These are phyloP conservation scores for Oenanthe sinensis DNA, from an alignment of 129 eudicot genomes.

Conservation along the genomic window DNA sequence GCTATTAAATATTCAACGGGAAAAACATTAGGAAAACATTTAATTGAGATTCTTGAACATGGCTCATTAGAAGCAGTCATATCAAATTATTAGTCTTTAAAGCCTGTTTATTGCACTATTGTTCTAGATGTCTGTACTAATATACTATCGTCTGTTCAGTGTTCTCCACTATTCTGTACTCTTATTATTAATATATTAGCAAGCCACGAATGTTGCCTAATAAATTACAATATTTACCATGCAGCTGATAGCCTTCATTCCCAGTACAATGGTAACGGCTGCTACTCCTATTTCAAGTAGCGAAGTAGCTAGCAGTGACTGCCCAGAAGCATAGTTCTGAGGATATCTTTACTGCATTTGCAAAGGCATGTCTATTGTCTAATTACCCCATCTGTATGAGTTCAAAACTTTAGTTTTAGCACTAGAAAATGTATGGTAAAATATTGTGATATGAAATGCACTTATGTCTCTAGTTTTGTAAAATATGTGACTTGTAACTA, in stretches of 20 bases:
- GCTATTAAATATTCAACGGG: no score
- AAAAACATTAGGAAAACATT: no score
- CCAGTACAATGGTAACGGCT: slow-evolving; percentile 16
- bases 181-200: not conserved
- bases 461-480: not conserved
- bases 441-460: not conserved
- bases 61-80: no score
- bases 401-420: not conserved
- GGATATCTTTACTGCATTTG: not conserved
- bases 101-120: no score
- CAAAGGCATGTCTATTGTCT: not conserved
- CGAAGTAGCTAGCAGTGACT: not conserved
- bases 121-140: not conserved
- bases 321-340: not conserved
- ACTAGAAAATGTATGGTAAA: not conserved
- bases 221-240: not conserved
- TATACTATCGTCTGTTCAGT: not conserved
- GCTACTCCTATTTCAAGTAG: slow-evolving; percentile 6
- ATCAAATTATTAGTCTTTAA: no score
- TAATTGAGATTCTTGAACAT: no score
- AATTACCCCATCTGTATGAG: not conserved
- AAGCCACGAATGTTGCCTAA: not conserved
- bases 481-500: not conserved
- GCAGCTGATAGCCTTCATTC: slow-evolving; percentile 28
- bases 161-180: not conserved